phyloP scores from a whole-genome alignment of 192 early-diverging fungal species.

The Coemansia aciculifera region DNA sequence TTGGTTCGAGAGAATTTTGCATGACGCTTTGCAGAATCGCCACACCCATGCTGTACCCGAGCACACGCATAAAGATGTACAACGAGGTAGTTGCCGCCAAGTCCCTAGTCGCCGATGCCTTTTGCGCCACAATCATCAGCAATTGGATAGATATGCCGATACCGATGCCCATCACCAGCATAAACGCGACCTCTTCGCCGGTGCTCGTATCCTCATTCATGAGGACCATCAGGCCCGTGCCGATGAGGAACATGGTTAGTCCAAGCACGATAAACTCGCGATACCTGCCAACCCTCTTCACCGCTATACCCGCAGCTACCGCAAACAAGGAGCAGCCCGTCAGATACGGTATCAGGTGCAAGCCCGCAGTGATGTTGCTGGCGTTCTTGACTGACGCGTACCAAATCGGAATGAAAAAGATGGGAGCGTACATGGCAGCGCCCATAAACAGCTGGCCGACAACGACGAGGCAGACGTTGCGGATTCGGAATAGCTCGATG shows the following conservation, averaged over 20 bases:
- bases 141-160: slow-evolving; percentile 73
- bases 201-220: slow-evolving; percentile 50
- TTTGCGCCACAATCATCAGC: slow-evolving; percentile 68
- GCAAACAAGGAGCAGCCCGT: slow-evolving; percentile 33
- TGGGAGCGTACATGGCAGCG: slow-evolving; percentile 29
- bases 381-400: slow-evolving; percentile 34
- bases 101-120: slow-evolving; percentile 58
- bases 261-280: slow-evolving; percentile 69
- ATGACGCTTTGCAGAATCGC: slow-evolving; percentile 60
- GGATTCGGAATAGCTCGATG: slow-evolving; percentile 28
- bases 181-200: slow-evolving; percentile 62
- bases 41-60: slow-evolving; percentile 60
- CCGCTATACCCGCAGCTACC: slow-evolving; percentile 62
- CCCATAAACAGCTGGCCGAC: slow-evolving; percentile 31
- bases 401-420: slow-evolving; percentile 42
- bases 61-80: slow-evolving; percentile 63
- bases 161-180: slow-evolving; percentile 73
- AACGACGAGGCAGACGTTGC: slow-evolving; percentile 27
- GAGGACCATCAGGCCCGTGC: slow-evolving; percentile 63
- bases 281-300: slow-evolving; percentile 61
- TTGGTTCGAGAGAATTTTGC: slow-evolving; percentile 58
- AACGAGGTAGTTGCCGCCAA: slow-evolving; percentile 68
- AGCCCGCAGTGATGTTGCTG: slow-evolving; percentile 28
- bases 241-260: slow-evolving; percentile 59
- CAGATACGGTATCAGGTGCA: slow-evolving; percentile 31